Percentiles rank a stretch among this genome's conserved stretches.
Evolutionary conservation across 1,284 basidiomycete species (phyloP).

Genomic region (Volvariella surrecta): DNA sequence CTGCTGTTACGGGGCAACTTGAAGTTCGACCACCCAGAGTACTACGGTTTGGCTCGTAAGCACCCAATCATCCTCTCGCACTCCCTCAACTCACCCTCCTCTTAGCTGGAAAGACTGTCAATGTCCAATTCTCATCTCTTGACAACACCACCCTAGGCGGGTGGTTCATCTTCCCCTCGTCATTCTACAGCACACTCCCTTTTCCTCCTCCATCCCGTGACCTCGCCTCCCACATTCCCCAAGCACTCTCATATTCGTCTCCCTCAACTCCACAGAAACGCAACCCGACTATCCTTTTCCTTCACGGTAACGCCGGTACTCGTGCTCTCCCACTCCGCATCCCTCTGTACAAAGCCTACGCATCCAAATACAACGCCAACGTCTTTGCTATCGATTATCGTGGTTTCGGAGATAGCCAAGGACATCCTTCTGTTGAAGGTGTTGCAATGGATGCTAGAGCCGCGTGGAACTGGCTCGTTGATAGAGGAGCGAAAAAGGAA

Average conservation of each 20-base stretch:
- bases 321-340: slow-evolving; percentile 60
- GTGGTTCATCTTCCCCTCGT: slow-evolving; percentile 82
- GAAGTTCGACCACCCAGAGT: slow-evolving; percentile 60
- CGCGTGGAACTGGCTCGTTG: slow-evolving; percentile 71
- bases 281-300: slow-evolving; percentile 73
- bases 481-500: slow-evolving; percentile 43
- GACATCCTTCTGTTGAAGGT: slow-evolving; percentile 68
- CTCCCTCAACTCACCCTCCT: not conserved
- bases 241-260: slow-evolving; percentile 44
- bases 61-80: slow-evolving; percentile 9
- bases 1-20: slow-evolving; percentile 52
- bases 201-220: slow-evolving; percentile 15
- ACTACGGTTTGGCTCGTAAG: slow-evolving; percentile 80
- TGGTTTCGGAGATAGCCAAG: slow-evolving; percentile 83
- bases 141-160: slow-evolving; percentile 79
- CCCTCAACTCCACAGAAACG: too few species aligned
- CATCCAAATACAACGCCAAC: slow-evolving; percentile 62
- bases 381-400: slow-evolving; percentile 83
- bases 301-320: slow-evolving; percentile 85
- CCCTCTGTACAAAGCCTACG: slow-evolving; percentile 49
- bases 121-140: slow-evolving; percentile 58
- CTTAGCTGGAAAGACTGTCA: slow-evolving; percentile 70
- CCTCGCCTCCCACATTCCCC: slow-evolving; percentile 20
- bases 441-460: slow-evolving; percentile 72
- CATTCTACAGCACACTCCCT: slow-evolving; percentile 43